Percentiles rank a stretch among this genome's conserved stretches.
Evolutionary conservation across 2,329 filamentous ascomycete species (phyloP).

Genomic region (Ophiostoma himal-ulmi): DNA sequence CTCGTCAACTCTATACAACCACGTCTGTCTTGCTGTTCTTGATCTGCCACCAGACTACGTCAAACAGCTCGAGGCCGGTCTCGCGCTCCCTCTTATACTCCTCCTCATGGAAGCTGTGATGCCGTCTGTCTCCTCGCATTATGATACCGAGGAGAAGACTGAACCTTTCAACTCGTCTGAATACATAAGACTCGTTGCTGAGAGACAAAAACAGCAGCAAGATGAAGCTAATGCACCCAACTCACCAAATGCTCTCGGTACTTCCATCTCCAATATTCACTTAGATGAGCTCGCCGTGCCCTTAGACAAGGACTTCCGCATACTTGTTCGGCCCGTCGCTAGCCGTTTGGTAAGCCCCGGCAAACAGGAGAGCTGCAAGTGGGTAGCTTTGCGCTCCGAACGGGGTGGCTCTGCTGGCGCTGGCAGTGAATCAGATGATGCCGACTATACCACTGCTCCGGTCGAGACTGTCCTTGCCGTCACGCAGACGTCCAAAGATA

Average conservation of each 20-base stretch:
- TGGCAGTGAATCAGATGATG: background rate
- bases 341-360: constrained; percentile 52
- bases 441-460: constrained; percentile 30
- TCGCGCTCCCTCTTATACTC: background rate
- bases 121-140: constrained; percentile 24
- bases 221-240: background rate
- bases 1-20: too few species aligned
- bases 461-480: constrained; percentile 53
- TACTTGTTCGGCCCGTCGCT: constrained; percentile 50
- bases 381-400: constrained; percentile 52
- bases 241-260: background rate
- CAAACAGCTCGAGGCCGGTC: background rate
- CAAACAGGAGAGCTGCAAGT: constrained; percentile 49
- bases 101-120: constrained; percentile 17
- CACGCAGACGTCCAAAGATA: constrained; percentile 54
- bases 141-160: constrained; percentile 47
- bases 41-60: background rate
- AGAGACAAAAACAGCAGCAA: constrained; percentile 30
- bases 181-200: constrained; percentile 41
- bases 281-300: constrained; percentile 45
- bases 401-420: constrained; percentile 38
- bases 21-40: background rate
- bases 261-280: constrained; percentile 38
- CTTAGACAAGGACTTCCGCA: constrained; percentile 49
- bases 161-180: constrained; percentile 55